Base-by-base conservation (phyloP, 768 basidiomycete species). In the Lactarius pseudohatsudake region DNA sequence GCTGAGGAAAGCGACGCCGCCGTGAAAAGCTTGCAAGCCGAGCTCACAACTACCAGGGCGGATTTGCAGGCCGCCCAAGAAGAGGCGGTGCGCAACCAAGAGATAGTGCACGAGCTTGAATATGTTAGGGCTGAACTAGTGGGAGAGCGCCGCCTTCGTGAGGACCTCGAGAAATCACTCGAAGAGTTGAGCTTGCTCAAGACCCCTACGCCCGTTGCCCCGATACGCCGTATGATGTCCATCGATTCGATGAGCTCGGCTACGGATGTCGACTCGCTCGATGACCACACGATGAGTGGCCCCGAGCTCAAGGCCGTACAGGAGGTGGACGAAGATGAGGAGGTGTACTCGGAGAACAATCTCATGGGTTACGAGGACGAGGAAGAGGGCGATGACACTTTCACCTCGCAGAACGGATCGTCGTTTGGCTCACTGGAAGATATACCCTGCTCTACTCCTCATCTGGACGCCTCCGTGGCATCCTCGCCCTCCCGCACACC, bases 331-430 rank as follows among this genome's bases (percentile, higher is more conserved):
- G 80, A 81, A 58, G 79, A 80, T 18, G 59, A 47, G 50, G 66
- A 67, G 71, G 71, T 30, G 72, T 74, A 77, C 61, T 80, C 77
- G 6, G 85, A 87, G 18, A 80, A 86, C 67, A 86, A 79, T 26
- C 76, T 90, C 40, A 83, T 80, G 53, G 81, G 86, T 34, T 91
- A 90, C 64, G 90, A 91, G 73, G 89, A 90, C 62, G 89, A 88
- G 36, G 84, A 86, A 36, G 84, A 87, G 18, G 88, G 87, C 71
- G 89, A 91, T 66, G 87, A 86, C 15, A 81, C 84, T 36, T 66
- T 73, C 71, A 64, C 81, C 81, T 30, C 76, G 79, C 66, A 72
- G 67, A 66, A 56, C 28, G 67, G 62, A 28, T 76, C 74, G 22
- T 74, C 75, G 43, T 71, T 71, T 56, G 71, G 70, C 41, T 77